Evolutionary conservation across 805 yeast species (phyloP).

Genomic region (Teunomyces gatunensis): DNA sequence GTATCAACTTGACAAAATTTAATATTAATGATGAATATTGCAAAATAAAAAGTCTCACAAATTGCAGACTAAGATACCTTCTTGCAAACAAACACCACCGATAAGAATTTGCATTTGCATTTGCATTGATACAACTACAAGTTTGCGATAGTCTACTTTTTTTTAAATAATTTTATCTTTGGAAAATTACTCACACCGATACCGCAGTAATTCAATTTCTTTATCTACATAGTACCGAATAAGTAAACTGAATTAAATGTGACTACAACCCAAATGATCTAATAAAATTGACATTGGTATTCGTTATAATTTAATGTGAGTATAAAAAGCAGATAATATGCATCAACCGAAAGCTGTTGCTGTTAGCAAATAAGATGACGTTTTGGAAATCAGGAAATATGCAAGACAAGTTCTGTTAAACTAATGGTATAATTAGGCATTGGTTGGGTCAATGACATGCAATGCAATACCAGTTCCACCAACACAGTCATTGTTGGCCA

Average conservation of each 20-base stretch:
- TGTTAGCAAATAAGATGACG: not conserved
- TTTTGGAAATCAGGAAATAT: not conserved
- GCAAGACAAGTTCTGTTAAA: not conserved
- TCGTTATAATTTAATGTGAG: not conserved
- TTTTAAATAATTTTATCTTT: no score
- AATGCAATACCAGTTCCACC: slow-evolving; percentile 30
- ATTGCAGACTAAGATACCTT: no score
- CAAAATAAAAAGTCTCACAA: no score
- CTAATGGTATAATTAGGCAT: slow-evolving; percentile 1
- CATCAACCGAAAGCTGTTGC: not conserved
- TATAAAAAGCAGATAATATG: not conserved
- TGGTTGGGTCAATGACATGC: slow-evolving; percentile 13
- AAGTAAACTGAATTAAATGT: not conserved
- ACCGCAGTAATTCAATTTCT: no score
- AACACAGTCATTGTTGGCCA: slow-evolving; percentile 24
- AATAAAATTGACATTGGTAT: not conserved
- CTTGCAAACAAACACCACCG: no score
- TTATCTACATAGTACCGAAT: no score
- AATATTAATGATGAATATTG: no score
- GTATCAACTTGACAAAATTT: no score
- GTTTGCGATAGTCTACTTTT: no score
- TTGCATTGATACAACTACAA: no score
- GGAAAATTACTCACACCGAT: no score
- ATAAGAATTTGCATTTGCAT: no score
- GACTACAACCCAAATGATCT: not conserved